These are phyloP conservation scores for Pseudonitzschia multistriata DNA, from an alignment of 108 stramenopile genomes.

Conservation along the genomic window DNA sequence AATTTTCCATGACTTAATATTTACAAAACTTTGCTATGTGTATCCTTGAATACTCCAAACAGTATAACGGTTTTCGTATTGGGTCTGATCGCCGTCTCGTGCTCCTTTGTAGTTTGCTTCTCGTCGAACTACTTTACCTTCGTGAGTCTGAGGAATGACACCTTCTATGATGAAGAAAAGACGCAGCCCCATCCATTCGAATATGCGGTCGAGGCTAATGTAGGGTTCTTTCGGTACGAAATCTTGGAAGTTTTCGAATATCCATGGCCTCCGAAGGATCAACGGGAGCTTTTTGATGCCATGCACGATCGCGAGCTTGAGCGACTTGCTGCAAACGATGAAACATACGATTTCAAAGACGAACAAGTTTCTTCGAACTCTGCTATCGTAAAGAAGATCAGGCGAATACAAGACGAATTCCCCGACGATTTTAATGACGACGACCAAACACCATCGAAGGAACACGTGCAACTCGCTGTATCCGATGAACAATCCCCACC, in stretches of 20 bases:
- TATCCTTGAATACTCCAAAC: background rate
- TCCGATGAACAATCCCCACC: too few relatives aligned
- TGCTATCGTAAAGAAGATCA: background rate
- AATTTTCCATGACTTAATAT: background rate
- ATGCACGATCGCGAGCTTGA: slow-evolving; percentile 27
- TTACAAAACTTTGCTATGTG: background rate
- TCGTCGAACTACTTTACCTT: slow-evolving; percentile 35
- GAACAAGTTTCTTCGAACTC: background rate
- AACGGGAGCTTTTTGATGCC: slow-evolving; percentile 22
- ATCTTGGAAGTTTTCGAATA: slow-evolving; percentile 35
- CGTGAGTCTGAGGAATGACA: slow-evolving; percentile 31
- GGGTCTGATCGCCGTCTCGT: slow-evolving; percentile 20
- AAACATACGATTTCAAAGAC: background rate
- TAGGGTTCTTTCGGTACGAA: slow-evolving; percentile 35
- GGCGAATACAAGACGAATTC: slow-evolving; percentile 4
- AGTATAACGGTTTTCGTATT: slow-evolving; percentile 25
- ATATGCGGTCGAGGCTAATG: slow-evolving; percentile 35
- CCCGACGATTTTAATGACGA: slow-evolving; percentile 5
- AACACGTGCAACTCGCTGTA: background rate
- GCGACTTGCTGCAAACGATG: slow-evolving; percentile 16
- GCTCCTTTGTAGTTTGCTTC: slow-evolving; percentile 23
- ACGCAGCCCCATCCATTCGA: slow-evolving; percentile 34
- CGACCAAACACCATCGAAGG: background rate
- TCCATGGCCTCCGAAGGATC: slow-evolving; percentile 32
- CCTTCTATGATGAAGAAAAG: slow-evolving; percentile 32